phyloP scores from a whole-genome alignment of 768 basidiomycete genomes.

The Lentinus brumalis region DNA sequence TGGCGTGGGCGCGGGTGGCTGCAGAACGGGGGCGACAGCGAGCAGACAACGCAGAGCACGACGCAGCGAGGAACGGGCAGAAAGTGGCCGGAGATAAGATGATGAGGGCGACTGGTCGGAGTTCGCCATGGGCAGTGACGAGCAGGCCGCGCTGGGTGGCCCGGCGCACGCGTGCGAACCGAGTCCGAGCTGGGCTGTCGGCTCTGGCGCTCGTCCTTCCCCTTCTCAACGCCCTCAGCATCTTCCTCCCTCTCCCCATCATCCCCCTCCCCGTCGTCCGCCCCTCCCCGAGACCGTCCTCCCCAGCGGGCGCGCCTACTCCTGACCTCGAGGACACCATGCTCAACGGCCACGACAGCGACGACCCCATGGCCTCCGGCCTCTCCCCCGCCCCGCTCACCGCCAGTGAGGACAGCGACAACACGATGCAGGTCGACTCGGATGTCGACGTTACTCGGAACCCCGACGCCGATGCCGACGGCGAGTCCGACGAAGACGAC shows the following conservation, averaged over 20 bases:
- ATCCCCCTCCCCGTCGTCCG: constrained; percentile 26
- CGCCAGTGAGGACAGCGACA: constrained; percentile 44
- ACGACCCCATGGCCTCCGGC: constrained; percentile 26
- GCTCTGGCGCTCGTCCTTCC: constrained; percentile 37
- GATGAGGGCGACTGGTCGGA: constrained; percentile 31
- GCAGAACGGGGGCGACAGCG: background rate
- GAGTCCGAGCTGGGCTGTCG: constrained; percentile 37
- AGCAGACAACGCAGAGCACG: background rate
- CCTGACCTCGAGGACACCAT: constrained; percentile 11
- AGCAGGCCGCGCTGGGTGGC: constrained; percentile 35
- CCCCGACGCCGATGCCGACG: constrained; percentile 49
- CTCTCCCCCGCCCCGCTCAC: constrained; percentile 30
- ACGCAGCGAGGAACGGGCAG: constrained; percentile 4
- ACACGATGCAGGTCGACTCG: constrained; percentile 76
- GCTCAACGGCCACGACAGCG: constrained; percentile 27
- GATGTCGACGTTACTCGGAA: constrained; percentile 45
- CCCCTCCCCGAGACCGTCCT: constrained; percentile 26
- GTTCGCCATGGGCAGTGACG: constrained; percentile 40
- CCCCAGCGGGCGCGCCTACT: constrained; percentile 20
- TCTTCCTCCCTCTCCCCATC: constrained; percentile 31
- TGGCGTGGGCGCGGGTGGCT: constrained; percentile 3
- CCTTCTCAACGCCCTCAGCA: constrained; percentile 35
- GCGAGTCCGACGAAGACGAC: constrained; percentile 65
- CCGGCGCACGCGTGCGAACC: constrained; percentile 42
- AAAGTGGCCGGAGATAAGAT: constrained; percentile 24